Conservation (phyloP, 345 rosid genomes). For the Noccaea caerulescens region DNA sequence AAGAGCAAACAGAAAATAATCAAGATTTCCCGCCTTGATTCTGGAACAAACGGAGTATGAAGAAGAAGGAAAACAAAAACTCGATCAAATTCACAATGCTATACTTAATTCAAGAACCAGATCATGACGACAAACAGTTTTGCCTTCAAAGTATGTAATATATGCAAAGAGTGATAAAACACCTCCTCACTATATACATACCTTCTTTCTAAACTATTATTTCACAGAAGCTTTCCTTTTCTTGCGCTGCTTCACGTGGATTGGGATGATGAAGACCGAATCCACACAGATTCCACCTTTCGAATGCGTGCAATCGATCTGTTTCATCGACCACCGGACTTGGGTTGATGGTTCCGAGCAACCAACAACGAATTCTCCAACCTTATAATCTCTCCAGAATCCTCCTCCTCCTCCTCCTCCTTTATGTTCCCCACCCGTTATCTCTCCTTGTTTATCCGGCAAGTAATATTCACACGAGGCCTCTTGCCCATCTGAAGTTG, state of each 20-base stretch:
- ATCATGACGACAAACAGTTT: constrained; percentile 3
- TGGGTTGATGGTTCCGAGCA: constrained; percentile 61
- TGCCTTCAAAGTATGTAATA: constrained; percentile 10
- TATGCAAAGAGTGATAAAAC: background rate
- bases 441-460: constrained; percentile 57
- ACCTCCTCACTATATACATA: background rate
- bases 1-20: background rate
- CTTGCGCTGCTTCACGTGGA: constrained; percentile 54
- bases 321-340: constrained; percentile 83
- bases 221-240: constrained; percentile 44
- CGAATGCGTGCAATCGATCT: constrained; percentile 90
- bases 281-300: constrained; percentile 94
- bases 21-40: background rate
- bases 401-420: constrained; percentile 5
- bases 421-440: constrained; percentile 51
- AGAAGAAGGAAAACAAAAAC: background rate
- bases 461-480: constrained; percentile 58
- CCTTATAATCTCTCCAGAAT: constrained; percentile 53
- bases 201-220: background rate
- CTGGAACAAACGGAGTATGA: background rate
- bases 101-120: constrained; percentile 6
- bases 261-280: constrained; percentile 79
- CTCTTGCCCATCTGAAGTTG: constrained; percentile 72
- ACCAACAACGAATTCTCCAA: constrained; percentile 71
- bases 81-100: constrained; percentile 17